phyloP scores from a whole-genome alignment of 352 stramenopile species.

The Pythium insidiosum region DNA sequence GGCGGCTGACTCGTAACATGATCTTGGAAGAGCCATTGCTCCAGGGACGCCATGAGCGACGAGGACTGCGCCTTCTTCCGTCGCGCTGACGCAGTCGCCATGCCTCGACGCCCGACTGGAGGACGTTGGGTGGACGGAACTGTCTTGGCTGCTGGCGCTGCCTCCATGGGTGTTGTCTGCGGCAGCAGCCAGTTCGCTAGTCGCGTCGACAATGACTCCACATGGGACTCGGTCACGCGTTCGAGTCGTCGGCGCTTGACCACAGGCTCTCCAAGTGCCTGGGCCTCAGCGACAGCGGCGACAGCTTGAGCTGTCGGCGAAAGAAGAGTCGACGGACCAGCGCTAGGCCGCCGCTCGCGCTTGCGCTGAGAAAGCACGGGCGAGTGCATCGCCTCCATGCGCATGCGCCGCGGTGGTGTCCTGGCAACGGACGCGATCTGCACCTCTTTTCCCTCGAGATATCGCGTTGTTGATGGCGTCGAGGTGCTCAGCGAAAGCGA shows the following conservation, averaged over 20 bases:
- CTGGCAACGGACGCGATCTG: neutral
- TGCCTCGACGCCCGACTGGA: slow-evolving; percentile 25
- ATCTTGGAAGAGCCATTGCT: slow-evolving; percentile 48
- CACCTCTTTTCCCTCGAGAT: slow-evolving; percentile 8
- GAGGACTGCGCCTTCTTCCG: slow-evolving; percentile 21
- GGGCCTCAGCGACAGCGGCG: slow-evolving; percentile 11
- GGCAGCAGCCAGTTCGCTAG: slow-evolving; percentile 53
- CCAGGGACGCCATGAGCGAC: slow-evolving; percentile 27
- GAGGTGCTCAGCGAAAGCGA: slow-evolving; percentile 11
- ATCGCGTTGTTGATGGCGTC: slow-evolving; percentile 4
- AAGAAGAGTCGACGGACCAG: slow-evolving; percentile 9
- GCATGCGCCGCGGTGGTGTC: neutral
- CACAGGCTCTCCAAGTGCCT: slow-evolving; percentile 12
- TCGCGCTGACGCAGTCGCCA: slow-evolving; percentile 9
- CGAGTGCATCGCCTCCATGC: slow-evolving; percentile 9
- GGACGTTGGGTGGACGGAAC: slow-evolving; percentile 10
- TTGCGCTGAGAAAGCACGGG: slow-evolving; percentile 9
- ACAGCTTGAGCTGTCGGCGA: slow-evolving; percentile 12
- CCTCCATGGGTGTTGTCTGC: neutral
- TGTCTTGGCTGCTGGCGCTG: slow-evolving; percentile 5
- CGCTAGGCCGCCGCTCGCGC: slow-evolving; percentile 9
- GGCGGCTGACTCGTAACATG: neutral
- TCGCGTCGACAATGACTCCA: slow-evolving; percentile 34
- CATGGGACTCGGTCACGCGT: slow-evolving; percentile 21
- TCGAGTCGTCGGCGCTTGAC: slow-evolving; percentile 36